Evolutionary conservation across 2,329 filamentous ascomycete species (phyloP).

Genomic region (Fusarium nodosum): DNA sequence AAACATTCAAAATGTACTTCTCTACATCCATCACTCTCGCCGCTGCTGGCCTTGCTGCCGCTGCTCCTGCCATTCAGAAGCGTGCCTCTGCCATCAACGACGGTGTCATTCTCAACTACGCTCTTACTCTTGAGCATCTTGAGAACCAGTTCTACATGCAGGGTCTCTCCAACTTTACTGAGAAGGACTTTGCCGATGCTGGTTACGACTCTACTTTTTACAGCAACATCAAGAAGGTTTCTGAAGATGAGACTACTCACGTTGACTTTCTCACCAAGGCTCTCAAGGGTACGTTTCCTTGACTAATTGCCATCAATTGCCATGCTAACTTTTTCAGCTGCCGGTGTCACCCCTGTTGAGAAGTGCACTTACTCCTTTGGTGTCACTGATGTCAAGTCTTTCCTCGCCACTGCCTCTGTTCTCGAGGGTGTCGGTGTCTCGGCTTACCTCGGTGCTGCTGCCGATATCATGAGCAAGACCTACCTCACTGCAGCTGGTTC

Average conservation of each 20-base stretch:
- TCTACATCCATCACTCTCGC: conserved; percentile 23
- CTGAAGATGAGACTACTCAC: conserved; percentile 61
- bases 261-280: conserved; percentile 43
- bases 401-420: conserved; percentile 73
- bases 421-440: conserved; percentile 75
- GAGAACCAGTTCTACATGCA: conserved; percentile 74
- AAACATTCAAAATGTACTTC: conserved; percentile 26
- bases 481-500: conserved; percentile 72
- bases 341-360: conserved; percentile 63
- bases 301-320: accelerated
- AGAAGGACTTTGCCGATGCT: conserved; percentile 64
- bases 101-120: conserved; percentile 61
- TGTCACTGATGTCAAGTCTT: conserved; percentile 67
- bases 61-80: conserved; percentile 34
- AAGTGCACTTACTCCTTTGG: conserved; percentile 72
- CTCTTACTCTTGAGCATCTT: conserved; percentile 66
- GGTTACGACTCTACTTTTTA: conserved; percentile 68
- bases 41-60: conserved; percentile 35
- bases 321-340: conserved; percentile 43
- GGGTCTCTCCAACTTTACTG: conserved; percentile 69
- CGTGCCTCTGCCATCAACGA: conserved; percentile 37
- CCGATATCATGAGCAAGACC: conserved; percentile 68
- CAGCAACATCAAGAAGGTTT: conserved; percentile 68
- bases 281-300: conserved; percentile 25
- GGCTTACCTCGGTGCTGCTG: conserved; percentile 73